Conservation (phyloP, 2,329 filamentous ascomycete species). For the Claviceps sp. region DNA sequence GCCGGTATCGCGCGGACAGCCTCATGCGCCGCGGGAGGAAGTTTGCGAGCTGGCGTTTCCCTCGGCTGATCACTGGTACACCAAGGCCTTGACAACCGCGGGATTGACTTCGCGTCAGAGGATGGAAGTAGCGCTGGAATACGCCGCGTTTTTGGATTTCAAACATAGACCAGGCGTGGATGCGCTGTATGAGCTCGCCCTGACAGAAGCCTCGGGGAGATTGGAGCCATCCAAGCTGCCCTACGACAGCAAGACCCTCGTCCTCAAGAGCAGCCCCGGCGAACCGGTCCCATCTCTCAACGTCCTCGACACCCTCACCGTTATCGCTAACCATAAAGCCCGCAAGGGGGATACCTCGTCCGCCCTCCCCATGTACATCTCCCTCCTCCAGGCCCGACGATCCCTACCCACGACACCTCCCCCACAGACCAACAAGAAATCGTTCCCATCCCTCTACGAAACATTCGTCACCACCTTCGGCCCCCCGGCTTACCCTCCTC, state of each 20-base stretch:
- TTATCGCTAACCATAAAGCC: slow-evolving; percentile 67
- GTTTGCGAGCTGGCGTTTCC: slow-evolving; percentile 59
- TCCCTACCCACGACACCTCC: slow-evolving; percentile 31
- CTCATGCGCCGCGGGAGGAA: slow-evolving; percentile 55
- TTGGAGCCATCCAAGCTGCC: slow-evolving; percentile 25
- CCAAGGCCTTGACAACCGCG: slow-evolving; percentile 65
- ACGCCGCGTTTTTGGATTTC: slow-evolving; percentile 74
- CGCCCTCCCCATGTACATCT: slow-evolving; percentile 76
- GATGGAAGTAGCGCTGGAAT: slow-evolving; percentile 68
- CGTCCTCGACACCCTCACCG: slow-evolving; percentile 60
- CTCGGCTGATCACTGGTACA: slow-evolving; percentile 63
- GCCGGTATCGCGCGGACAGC: slow-evolving; percentile 53
- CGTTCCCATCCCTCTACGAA: slow-evolving; percentile 8
- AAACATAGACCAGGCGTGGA: slow-evolving; percentile 53
- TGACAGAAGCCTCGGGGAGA: slow-evolving; percentile 57
- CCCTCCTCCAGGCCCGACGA: slow-evolving; percentile 67
- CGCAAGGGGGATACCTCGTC: slow-evolving; percentile 49
- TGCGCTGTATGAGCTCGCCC: slow-evolving; percentile 61
- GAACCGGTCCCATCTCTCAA: slow-evolving; percentile 54
- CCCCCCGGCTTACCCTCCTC: slow-evolving; percentile 53
- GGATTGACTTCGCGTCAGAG: slow-evolving; percentile 71
- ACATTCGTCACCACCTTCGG: slow-evolving; percentile 14
- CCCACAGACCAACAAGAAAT: slow-evolving; percentile 11
- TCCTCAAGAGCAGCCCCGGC: slow-evolving; percentile 39
- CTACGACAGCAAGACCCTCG: slow-evolving; percentile 48